A percentile compares a stretch with the other conserved stretches of the same genome.
Conservation (phyloP, 164 flowering plant species). For the Umbilicus rupestris region DNA sequence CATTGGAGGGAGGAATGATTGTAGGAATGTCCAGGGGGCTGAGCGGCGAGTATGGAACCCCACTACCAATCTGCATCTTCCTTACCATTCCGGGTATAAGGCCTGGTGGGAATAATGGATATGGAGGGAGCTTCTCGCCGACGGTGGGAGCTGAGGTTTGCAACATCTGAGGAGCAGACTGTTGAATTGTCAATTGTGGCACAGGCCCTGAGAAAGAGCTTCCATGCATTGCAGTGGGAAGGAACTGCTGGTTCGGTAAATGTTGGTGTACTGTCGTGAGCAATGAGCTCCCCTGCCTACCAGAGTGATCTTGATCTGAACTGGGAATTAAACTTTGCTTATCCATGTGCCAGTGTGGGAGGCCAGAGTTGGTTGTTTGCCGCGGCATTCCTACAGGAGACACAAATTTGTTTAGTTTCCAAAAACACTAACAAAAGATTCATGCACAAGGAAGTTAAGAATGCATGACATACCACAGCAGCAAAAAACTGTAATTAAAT, state of each 20-base stretch:
- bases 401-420: not conserved
- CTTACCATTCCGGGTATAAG: constrained; percentile 96
- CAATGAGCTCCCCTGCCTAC: constrained; percentile 29
- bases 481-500: no score
- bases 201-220: constrained; percentile 43
- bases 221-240: constrained; percentile 33
- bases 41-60: constrained; percentile 98
- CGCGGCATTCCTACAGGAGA: constrained; percentile 33
- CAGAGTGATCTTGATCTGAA: constrained; percentile 41
- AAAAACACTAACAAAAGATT: no score
- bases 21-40: constrained; percentile 98
- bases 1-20: constrained; percentile 76
- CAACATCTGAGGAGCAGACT: no score
- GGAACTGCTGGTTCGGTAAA: constrained; percentile 38
- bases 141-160: no score
- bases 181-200: constrained; percentile 38
- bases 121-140: constrained; percentile 72
- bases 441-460: no score
- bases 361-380: constrained; percentile 22
- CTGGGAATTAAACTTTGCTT: constrained; percentile 29
- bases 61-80: constrained; percentile 98
- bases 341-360: constrained; percentile 59
- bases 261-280: no score
- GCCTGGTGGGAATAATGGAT: constrained; percentile 95
- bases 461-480: no score